These are phyloP conservation scores for Ploettnerulaceae sp. DNA, from an alignment of 2,329 filamentous ascomycete genomes.

Conservation along the genomic window DNA sequence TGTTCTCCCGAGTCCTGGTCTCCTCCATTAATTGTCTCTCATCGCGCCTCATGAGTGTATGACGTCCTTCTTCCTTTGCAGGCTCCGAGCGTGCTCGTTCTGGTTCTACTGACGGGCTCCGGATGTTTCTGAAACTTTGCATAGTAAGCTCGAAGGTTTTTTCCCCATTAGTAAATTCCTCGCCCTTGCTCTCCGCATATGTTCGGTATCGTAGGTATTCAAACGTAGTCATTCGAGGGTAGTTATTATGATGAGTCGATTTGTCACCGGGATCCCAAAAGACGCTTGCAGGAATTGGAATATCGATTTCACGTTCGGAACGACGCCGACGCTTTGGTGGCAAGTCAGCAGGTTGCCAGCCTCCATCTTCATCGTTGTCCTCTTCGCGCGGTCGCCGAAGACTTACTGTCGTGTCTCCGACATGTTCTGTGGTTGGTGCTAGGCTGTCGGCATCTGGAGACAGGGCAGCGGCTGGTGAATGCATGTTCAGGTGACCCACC, in stretches of 20 bases:
- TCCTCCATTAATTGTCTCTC: constrained; percentile 25
- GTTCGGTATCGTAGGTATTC: constrained; percentile 52
- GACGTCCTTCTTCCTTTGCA: constrained; percentile 23
- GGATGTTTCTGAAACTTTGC: constrained; percentile 27
- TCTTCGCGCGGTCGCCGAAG: constrained; percentile 32
- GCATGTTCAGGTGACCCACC: constrained; percentile 32
- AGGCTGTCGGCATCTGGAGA: constrained; percentile 19
- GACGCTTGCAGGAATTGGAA: constrained; percentile 49
- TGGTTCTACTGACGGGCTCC: constrained; percentile 28
- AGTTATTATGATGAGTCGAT: constrained; percentile 55
- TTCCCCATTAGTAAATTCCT: constrained; percentile 49
- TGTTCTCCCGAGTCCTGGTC: not conserved
- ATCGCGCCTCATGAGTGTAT: constrained; percentile 29
- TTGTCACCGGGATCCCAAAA: constrained; percentile 54
- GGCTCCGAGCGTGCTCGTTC: constrained; percentile 29
- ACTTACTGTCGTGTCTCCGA: constrained; percentile 20
- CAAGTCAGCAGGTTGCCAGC: constrained; percentile 26
- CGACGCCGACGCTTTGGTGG: constrained; percentile 45
- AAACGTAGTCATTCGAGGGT: constrained; percentile 59
- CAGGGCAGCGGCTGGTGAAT: constrained; percentile 28
- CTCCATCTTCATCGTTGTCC: constrained; percentile 21
- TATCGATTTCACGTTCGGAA: constrained; percentile 54
- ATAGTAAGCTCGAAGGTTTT: constrained; percentile 39
- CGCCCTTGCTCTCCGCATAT: constrained; percentile 46
- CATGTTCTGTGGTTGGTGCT: constrained; percentile 9